Base-by-base conservation (phyloP, 441 rosid species). In the Macaranga tanarius region DNA sequence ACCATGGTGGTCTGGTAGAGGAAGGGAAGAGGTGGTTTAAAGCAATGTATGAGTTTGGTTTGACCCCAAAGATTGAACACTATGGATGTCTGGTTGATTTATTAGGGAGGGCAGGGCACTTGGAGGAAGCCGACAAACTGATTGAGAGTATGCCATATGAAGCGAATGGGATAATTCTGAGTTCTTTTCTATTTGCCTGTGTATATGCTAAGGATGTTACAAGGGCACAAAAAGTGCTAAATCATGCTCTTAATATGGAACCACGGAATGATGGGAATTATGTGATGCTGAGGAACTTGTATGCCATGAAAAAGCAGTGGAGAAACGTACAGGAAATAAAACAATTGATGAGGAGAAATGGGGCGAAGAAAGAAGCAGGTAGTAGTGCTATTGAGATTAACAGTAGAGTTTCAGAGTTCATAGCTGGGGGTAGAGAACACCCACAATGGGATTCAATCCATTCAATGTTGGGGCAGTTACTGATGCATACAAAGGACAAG, bases 81-180 rank as follows among this genome's bases (percentile, higher is more conserved):
- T 91, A 87, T 9, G 97, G 99, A 71, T 92, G 98, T 70, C 40
- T 91, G 84, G 78, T 91, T 8, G 88, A 88, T 82, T 84, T 92
- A 70, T 80, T 89, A 4, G 94, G 93, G 42, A 91, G 87, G 70
- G 93, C 86, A n/a, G 95, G 96, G 42, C 81, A 55, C 67, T 84
- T 95, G 67, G 76, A 73, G 40, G 96, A 89, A 78, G 97, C 96
- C 0, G 78, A 79, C 65, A 75, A 78, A 71, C 70, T 90, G 67
- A 62, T 83, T n/a, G 73, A 74, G 65, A 70, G 20, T 42, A 91
- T 92, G 97, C 94, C 99, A 2, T 87, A 79, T 50, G 82, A 87
- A 70, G 85, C 87, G n/a, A 89, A 86, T 69, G 90, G 87, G 9
- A 87, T 94, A 55, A 85, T 88, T 69, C 82, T 92, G 89, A 94